phyloP scores from a whole-genome alignment of 1,284 basidiomycete species.

The Kalmanozyma brasiliensis region DNA sequence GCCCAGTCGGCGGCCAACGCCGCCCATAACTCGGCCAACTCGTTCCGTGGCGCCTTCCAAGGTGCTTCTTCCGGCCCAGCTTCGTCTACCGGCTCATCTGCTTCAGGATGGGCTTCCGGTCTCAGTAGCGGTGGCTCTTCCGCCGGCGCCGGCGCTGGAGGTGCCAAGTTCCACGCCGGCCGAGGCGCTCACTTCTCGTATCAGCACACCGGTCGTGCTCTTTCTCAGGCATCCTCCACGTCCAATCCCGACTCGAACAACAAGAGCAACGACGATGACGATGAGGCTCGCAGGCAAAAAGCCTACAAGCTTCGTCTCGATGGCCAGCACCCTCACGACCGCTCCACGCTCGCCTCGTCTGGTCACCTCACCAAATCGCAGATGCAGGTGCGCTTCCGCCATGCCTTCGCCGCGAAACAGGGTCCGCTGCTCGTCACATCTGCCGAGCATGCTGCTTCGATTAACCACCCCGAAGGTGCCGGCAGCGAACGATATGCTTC shows the following conservation, averaged over 20 bases:
- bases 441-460: slow-evolving; percentile 2
- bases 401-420: slow-evolving; percentile 39
- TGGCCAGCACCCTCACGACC: slow-evolving; percentile 20
- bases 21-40: slow-evolving; percentile 54
- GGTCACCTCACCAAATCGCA: slow-evolving; percentile 39
- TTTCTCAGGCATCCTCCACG: slow-evolving; percentile 51
- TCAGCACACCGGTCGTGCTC: slow-evolving; percentile 51
- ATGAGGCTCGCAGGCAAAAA: slow-evolving; percentile 34
- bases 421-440: slow-evolving; percentile 30
- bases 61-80: slow-evolving; percentile 31
- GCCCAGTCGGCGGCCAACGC: slow-evolving; percentile 54
- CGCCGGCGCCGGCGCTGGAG: slow-evolving; percentile 55
- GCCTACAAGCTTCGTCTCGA: slow-evolving; percentile 44
- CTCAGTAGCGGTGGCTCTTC: slow-evolving; percentile 49
- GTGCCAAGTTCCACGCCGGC: slow-evolving; percentile 61
- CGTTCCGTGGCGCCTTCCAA: slow-evolving; percentile 50
- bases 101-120: slow-evolving; percentile 52
- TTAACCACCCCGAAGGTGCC: neutral
- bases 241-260: slow-evolving; percentile 36
- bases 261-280: slow-evolving; percentile 51
- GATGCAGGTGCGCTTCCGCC: slow-evolving; percentile 46
- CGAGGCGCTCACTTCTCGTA: slow-evolving; percentile 58
- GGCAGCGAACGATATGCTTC: slow-evolving; percentile 9
- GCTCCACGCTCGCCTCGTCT: slow-evolving; percentile 4
- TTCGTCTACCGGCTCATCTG: slow-evolving; percentile 39